Percentiles rank a stretch among this genome's conserved stretches.
phyloP scores from a whole-genome alignment of 441 rosid species.

The Aquilaria agallochum region DNA sequence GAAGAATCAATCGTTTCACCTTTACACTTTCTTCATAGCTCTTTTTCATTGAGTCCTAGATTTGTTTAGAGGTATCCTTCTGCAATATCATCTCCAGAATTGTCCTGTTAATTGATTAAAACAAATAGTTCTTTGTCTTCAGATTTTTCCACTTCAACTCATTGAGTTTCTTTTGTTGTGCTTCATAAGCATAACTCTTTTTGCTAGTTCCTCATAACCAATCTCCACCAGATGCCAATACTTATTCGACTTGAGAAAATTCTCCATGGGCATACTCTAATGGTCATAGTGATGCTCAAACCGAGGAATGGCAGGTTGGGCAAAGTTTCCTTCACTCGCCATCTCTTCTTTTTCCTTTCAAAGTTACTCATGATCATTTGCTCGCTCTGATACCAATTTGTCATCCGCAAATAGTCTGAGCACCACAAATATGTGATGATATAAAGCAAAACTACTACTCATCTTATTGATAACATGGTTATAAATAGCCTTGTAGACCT shows the following conservation, averaged over 20 bases:
- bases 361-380: too few species aligned
- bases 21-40: too few species aligned
- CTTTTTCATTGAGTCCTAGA: too few species aligned
- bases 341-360: too few species aligned
- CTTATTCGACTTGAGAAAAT: neutral
- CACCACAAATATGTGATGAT: too few species aligned
- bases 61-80: neutral
- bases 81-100: neutral
- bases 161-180: neutral
- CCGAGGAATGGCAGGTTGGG: neutral
- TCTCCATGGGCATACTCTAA: constrained; percentile 1
- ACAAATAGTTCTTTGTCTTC: neutral
- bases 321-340: too few species aligned
- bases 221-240: neutral
- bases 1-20: too few species aligned
- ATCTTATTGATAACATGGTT: too few species aligned
- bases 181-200: neutral
- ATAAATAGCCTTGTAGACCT: too few species aligned
- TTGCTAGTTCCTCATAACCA: neutral
- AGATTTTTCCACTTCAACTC: neutral
- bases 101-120: neutral
- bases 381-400: too few species aligned
- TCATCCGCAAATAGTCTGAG: too few species aligned
- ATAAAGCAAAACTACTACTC: too few species aligned
- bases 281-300: neutral